Percentiles rank a stretch among this genome's conserved stretches.
phyloP scores from a whole-genome alignment of 2,329 filamentous ascomycete genomes.

The Botryosphaeria agaves region DNA sequence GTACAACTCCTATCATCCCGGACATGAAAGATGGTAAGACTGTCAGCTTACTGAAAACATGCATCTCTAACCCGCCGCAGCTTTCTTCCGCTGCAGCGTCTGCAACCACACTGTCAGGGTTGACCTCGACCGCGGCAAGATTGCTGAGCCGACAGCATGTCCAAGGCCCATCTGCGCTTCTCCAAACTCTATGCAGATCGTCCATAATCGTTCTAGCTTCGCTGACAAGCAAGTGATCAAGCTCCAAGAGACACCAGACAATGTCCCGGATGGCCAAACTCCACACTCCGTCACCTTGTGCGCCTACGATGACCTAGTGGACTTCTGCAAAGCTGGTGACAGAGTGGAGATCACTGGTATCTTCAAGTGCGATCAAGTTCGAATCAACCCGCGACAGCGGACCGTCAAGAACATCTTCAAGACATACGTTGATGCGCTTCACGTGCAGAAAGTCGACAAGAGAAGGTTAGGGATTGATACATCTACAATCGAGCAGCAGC shows the following conservation, averaged over 20 bases:
- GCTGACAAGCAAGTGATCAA: constrained; percentile 99
- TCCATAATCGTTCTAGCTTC: constrained; percentile 90
- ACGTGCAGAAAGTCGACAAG: constrained; percentile 93
- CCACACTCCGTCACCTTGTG: constrained; percentile 94
- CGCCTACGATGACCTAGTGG: constrained; percentile 91
- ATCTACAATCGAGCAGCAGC: constrained; percentile 71
- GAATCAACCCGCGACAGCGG: constrained; percentile 82
- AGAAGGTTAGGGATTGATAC: constrained; percentile 83
- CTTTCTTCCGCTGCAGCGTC: constrained; percentile 88
- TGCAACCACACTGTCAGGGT: constrained; percentile 86
- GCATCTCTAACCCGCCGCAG: constrained; percentile 28
- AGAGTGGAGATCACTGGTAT: constrained; percentile 91
- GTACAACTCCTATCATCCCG: constrained; percentile 87
- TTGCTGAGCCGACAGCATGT: constrained; percentile 83
- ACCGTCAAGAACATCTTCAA: constrained; percentile 94
- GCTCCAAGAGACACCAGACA: constrained; percentile 91
- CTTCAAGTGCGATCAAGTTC: constrained; percentile 85
- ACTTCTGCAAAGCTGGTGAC: constrained; percentile 96
- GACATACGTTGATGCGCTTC: constrained; percentile 88
- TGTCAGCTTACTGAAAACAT: too few relatives aligned
- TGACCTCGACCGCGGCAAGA: constrained; percentile 87
- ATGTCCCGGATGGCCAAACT: constrained; percentile 86
- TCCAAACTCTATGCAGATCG: constrained; percentile 93
- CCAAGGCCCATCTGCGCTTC: constrained; percentile 65
- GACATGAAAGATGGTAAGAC: constrained; percentile 74